Base-by-base conservation (phyloP, 2,329 filamentous ascomycete species). In the Fusarium beomiforme region DNA sequence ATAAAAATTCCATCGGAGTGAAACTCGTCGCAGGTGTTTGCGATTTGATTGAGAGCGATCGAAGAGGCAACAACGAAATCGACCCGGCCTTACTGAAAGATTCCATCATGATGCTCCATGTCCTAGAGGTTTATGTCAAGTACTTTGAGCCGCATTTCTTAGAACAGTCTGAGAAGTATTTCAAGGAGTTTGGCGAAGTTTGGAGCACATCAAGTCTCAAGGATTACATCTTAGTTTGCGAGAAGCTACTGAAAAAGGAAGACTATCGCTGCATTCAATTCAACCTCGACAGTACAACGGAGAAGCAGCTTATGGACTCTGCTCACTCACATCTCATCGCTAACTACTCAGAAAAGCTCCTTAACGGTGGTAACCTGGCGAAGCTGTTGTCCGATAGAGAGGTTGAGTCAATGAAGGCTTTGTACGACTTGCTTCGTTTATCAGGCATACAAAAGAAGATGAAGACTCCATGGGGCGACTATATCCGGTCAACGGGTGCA, bases 201-300 rank as follows among this genome's bases (percentile, higher is more conserved):
- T 88, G 90, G 76, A 91, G 90, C 61, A 81, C 84, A 8, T 86
- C 87, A 24, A 87, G 87, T 19, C 85, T 98, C 43, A 91, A 92
- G 59, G 87, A 89, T 16, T 98, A 98, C 79, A 92, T 97, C 47
- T 84, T 86, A 23, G 88, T 88, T 29, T 92, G 92, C 58, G 87
- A 92, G 67, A 83, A 82, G 44, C 84, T 98, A 33, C 89, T 98
- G 24, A 85, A 88, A 56, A 85, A 84, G 55, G 96, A 99, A 81
- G 88, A 92, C 72, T 82, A 87, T 64, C 88, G 95, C 39, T 97
- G 94, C 78, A 92, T 96, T 67, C 84, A 89, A 21, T 97, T 92
- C 81, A 92, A 92, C 64, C 87, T 99, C 46, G 94, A 97, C 78
- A 91, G 90, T 68, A 92, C 91, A 24, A 98, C 96, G 0, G 92